phyloP scores from a whole-genome alignment of 805 yeast genomes.

The Wickerhamomyces pijperi region DNA sequence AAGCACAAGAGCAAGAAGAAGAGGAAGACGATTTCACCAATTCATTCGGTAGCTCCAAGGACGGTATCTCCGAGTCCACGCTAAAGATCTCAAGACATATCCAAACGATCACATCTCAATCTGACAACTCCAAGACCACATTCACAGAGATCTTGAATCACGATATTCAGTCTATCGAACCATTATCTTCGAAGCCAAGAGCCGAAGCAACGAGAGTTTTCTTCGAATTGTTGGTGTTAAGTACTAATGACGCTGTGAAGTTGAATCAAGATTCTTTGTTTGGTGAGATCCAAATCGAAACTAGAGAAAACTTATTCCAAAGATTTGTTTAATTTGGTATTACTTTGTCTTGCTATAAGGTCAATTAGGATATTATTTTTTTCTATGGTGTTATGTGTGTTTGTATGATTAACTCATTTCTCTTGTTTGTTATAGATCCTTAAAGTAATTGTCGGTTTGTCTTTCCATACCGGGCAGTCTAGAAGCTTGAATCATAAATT shows the following conservation, averaged over 20 bases:
- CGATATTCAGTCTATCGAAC: slow-evolving; percentile 9
- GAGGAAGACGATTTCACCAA: slow-evolving; percentile 15
- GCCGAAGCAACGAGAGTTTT: slow-evolving; percentile 62
- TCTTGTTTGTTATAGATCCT: too few species aligned
- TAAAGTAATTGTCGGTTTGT: too few species aligned
- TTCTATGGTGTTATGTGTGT: too few species aligned
- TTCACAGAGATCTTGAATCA: slow-evolving; percentile 29
- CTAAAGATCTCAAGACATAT: slow-evolving; percentile 40
- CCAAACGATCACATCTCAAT: slow-evolving; percentile 18
- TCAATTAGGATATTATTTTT: too few species aligned
- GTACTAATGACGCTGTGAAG: slow-evolving; percentile 60
- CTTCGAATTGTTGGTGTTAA: slow-evolving; percentile 74
- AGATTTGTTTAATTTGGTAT: slow-evolving; percentile 1
- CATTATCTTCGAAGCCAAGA: slow-evolving; percentile 29
- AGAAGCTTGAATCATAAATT: too few species aligned
- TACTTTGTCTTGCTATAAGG: too few species aligned
- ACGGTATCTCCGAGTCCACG: slow-evolving; percentile 36
- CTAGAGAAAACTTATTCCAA: slow-evolving; percentile 1
- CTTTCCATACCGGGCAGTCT: too few species aligned
- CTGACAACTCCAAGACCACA: slow-evolving; percentile 11
- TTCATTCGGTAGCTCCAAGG: slow-evolving; percentile 12
- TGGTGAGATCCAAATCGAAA: slow-evolving; percentile 34
- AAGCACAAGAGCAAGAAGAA: slow-evolving; percentile 13
- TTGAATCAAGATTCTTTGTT: slow-evolving; percentile 51
- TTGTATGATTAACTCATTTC: too few species aligned